These are phyloP conservation scores for Thalassiosira profunda DNA, from an alignment of 108 stramenopile genomes.

Conservation along the genomic window DNA sequence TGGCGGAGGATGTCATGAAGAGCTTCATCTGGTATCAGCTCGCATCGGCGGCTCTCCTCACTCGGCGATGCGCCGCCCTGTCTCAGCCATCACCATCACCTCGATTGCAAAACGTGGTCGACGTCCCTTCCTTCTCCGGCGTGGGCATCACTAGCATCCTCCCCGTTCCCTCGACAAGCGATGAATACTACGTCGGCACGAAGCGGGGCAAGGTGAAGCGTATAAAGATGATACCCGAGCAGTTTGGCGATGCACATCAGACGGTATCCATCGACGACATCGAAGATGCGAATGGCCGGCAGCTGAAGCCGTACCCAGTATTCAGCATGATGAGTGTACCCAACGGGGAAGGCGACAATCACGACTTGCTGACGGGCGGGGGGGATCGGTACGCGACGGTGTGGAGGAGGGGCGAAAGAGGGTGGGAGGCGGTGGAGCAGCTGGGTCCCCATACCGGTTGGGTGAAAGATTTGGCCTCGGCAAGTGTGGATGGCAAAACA, in stretches of 20 bases:
- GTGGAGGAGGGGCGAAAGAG: conserved; percentile 20
- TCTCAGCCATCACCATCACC: too few species aligned
- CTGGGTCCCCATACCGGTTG: conserved; percentile 66
- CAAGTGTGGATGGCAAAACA: background rate
- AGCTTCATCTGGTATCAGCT: too few species aligned
- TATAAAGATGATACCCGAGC: background rate
- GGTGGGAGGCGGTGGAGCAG: conserved; percentile 1
- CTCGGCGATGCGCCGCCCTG: too few species aligned
- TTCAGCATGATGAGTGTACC: conserved; percentile 21
- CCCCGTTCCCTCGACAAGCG: background rate
- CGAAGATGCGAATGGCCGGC: background rate
- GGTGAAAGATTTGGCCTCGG: conserved; percentile 50
- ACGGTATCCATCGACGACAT: background rate
- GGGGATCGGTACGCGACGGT: conserved; percentile 53
- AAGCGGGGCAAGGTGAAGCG: conserved; percentile 8
- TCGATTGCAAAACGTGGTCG: too few species aligned
- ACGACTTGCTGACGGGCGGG: conserved; percentile 38
- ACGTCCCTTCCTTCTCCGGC: background rate
- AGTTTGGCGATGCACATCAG: background rate
- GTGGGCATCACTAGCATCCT: conserved; percentile 9
- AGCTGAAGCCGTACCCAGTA: conserved; percentile 33
- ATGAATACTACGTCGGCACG: conserved; percentile 14
- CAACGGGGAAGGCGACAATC: background rate
- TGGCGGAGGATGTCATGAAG: too few species aligned
- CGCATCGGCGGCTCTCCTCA: too few species aligned